Evolutionary conservation across 2,329 filamentous ascomycete species (phyloP), one percentile per base, ranked within the genome.

Genomic region (Colletotrichum orchidophilum): DNA sequence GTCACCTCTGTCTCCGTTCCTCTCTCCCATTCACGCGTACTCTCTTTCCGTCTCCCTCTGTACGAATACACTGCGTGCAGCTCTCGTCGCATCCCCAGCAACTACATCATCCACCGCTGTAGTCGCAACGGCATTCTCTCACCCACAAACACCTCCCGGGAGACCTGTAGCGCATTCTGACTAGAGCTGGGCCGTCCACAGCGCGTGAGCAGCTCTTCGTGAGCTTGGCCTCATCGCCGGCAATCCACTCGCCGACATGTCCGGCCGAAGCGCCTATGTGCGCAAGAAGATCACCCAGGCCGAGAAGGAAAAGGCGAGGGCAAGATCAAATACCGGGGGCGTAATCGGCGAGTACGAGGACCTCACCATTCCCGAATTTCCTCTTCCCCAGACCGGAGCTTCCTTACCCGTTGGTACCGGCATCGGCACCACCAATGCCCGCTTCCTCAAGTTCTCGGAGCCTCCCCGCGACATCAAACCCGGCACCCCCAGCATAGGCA

Each of bases 221-320:
- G 46, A 53, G 58, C 39, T 15, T 18, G 18, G 29, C 46, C 46
- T 63, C 46, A 18, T 61, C 18, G n/a, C 59, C 26, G 27, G 39
- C 18, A 24, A 61, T 8, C 12, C 26, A 18, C 39, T 26, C 57
- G 31, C 12, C 65, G 79, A 65, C 72, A 90, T 90, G 88, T 90
- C 88, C 7, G 87, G 87, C 71, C 82, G 88, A 66, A 89, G 87
- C 78, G 88, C 87, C 35, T 84, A 87, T 74, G 87, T 88, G 76
- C 86, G 88, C 75, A 89, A 89, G 77, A 89, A 88, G 81, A 88
- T 87, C 73, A 87, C 84, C 0, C 85, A 89, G 68, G 81, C 83
- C 29, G 85, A 83, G 63, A 73, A 77, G 3, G 79, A 75, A 42
- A 79, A 82, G 9, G 78, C 81, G 21, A 80, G 81, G 66, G 84